Evolutionary conservation across 2,329 filamentous ascomycete species (phyloP), one percentile per base, ranked within the genome.

Genomic region (Podosphaera fusca): DNA sequence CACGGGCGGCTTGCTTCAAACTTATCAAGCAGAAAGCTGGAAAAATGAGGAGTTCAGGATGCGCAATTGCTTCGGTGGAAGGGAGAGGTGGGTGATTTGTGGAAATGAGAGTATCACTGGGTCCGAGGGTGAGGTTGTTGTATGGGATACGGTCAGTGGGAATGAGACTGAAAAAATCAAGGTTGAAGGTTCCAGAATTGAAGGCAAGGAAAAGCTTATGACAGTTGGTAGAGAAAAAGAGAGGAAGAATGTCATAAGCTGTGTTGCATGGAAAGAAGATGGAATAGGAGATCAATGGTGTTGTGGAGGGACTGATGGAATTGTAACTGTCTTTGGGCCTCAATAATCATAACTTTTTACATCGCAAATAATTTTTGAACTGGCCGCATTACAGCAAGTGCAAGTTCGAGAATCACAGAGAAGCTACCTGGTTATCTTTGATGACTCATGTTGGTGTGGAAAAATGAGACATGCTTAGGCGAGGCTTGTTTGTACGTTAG

Each of bases 121-220:
- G 42, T 57, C 45, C 33, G 61, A 63, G 60, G 61, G 58, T 46
- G 58, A 68, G 58, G 65, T 68, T 2, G 87, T 82, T 72, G 86
- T 80, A 1, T 96, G 90, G 90, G 88, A 95, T 70, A 71, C 94
- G 29, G 68, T 95, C 57, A 83, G 77, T 4, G 89, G 87, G 1
- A 77, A 81, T 57, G 67, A 85, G 55, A 73, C 79, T 58, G 79
- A 84, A 36, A 79, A 73, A 61, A 70, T 95, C 4, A 70, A 67
- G 40, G 72, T 79, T 2, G 70, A 65, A 14, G 65, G 64, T 0
- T 61, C 59, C 29, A 58, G 61, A 54, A 58, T 53, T 0, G 62
- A 62, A 10, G 63, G 58, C 2, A 80, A 74, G 67, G 76, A 70
- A 62, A 72, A 73, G 10, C 69, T 82, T 12, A 79, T 78, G 0